Evolutionary conservation across 148 eudicot species (phyloP).

Genomic region (Bassia scoparia): DNA sequence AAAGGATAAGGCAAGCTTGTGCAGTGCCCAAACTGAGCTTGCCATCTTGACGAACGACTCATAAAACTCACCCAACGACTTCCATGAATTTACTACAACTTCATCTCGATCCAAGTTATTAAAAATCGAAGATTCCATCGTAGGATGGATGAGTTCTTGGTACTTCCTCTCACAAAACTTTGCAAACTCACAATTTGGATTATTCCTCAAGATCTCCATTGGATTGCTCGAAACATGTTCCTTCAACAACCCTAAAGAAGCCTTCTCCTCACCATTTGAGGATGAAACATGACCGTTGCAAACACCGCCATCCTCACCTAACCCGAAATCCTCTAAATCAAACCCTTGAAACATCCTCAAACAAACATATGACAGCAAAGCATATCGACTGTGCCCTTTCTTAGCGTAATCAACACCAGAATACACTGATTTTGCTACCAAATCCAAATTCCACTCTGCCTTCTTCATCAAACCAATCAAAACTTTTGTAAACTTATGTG

Average conservation of each 20-base stretch:
- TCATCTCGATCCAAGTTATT: constrained; percentile 52
- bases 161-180: constrained; percentile 77
- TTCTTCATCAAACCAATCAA: constrained; percentile 76
- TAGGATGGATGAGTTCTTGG: constrained; percentile 72
- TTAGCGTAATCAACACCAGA: constrained; percentile 49
- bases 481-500: constrained; percentile 59
- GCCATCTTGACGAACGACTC: constrained; percentile 80
- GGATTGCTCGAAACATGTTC: constrained; percentile 63
- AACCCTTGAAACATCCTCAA: constrained; percentile 77
- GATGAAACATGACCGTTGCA: constrained; percentile 24
- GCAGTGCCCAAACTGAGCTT: constrained; percentile 85
- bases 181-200: constrained; percentile 57
- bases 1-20: constrained; percentile 73
- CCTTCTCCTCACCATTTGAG: constrained; percentile 24
- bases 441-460: constrained; percentile 84
- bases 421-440: constrained; percentile 62
- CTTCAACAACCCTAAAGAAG: constrained; percentile 45
- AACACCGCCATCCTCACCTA: constrained; percentile 27
- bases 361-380: constrained; percentile 74
- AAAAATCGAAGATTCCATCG: constrained; percentile 83
- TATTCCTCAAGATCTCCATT: constrained; percentile 59
- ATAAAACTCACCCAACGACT: constrained; percentile 64
- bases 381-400: constrained; percentile 62
- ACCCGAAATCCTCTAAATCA: constrained; percentile 52
- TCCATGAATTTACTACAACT: constrained; percentile 68